Conservation (phyloP, 169 alveolate genomes). For the Plasmodium cynomolgi region DNA sequence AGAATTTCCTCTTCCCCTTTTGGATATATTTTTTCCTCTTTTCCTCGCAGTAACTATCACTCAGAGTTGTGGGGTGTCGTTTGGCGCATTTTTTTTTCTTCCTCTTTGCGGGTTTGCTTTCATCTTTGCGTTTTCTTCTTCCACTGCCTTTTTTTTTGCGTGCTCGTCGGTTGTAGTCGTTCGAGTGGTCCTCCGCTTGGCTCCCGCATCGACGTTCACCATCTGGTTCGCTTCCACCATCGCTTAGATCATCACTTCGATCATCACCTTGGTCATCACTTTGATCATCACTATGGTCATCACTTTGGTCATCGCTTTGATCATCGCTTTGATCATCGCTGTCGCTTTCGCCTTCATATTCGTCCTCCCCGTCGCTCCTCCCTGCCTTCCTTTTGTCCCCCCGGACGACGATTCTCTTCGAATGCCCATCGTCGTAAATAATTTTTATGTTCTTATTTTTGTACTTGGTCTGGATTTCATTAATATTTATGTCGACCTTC, state of each 20-base stretch:
- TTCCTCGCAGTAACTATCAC: slow-evolving; percentile 41
- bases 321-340: not conserved
- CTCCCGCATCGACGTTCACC: not conserved
- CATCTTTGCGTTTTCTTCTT: not conserved
- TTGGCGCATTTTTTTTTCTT: slow-evolving; percentile 1
- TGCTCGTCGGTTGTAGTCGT: not conserved
- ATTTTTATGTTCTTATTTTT: slow-evolving; percentile 70
- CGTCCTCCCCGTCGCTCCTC: not conserved
- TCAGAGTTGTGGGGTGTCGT: slow-evolving; percentile 9
- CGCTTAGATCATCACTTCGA: not conserved
- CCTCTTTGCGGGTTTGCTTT: slow-evolving; percentile 3
- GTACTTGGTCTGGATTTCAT: slow-evolving; percentile 46
- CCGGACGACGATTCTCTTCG: slow-evolving; percentile 22
- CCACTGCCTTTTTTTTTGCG: not conserved
- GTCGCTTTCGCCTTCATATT: not conserved
- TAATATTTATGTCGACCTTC: slow-evolving; percentile 53
- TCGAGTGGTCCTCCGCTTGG: not conserved
- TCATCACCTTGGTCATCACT: not conserved
- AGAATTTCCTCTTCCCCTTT: not conserved
- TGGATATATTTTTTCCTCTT: slow-evolving; percentile 13
- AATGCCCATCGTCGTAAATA: slow-evolving; percentile 47
- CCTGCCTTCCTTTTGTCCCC: not conserved
- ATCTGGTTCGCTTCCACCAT: not conserved
- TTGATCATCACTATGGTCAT: not conserved
- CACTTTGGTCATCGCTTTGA: not conserved